Evolutionary conservation across 108 stramenopile genomes (phyloP).

Genomic region (Skeletonema tropicum): DNA sequence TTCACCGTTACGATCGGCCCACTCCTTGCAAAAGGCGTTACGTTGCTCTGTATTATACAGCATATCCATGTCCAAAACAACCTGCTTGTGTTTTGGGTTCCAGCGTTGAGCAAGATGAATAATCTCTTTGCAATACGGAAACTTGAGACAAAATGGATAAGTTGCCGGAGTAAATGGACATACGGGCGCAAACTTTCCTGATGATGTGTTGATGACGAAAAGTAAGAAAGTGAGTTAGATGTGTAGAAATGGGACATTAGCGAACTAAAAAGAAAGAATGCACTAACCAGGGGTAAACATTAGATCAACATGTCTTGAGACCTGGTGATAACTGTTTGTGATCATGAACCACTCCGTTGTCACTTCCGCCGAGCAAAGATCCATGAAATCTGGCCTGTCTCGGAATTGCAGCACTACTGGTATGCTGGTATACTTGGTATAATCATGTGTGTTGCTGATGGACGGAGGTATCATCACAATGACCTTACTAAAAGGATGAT

Average conservation of each 20-base stretch:
- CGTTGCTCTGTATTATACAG: slow-evolving; percentile 53
- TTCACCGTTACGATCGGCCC: slow-evolving; percentile 56
- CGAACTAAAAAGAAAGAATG: too few relatives aligned
- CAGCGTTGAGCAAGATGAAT: slow-evolving; percentile 59
- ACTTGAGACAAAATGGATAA: slow-evolving; percentile 61
- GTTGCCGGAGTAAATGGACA: slow-evolving; percentile 61
- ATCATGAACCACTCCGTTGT: slow-evolving; percentile 75
- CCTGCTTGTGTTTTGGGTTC: slow-evolving; percentile 59
- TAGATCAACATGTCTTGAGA: slow-evolving; percentile 59
- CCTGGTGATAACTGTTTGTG: slow-evolving; percentile 68
- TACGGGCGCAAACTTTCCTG: slow-evolving; percentile 59
- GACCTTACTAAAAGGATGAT: slow-evolving; percentile 68
- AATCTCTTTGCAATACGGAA: slow-evolving; percentile 59
- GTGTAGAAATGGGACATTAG: too few relatives aligned
- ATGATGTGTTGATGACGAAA: too few relatives aligned
- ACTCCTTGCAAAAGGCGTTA: slow-evolving; percentile 58
- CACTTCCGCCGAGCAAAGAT: slow-evolving; percentile 68
- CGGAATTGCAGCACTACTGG: slow-evolving; percentile 58
- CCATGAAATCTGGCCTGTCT: slow-evolving; percentile 58
- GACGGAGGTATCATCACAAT: slow-evolving; percentile 61
- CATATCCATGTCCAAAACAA: slow-evolving; percentile 60
- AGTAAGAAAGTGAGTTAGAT: too few relatives aligned
- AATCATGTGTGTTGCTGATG: slow-evolving; percentile 49
- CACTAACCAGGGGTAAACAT: too few relatives aligned
- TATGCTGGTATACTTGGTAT: slow-evolving; percentile 44